Base-by-base conservation (phyloP, 768 basidiomycete species). In the Boletellus sp. region DNA sequence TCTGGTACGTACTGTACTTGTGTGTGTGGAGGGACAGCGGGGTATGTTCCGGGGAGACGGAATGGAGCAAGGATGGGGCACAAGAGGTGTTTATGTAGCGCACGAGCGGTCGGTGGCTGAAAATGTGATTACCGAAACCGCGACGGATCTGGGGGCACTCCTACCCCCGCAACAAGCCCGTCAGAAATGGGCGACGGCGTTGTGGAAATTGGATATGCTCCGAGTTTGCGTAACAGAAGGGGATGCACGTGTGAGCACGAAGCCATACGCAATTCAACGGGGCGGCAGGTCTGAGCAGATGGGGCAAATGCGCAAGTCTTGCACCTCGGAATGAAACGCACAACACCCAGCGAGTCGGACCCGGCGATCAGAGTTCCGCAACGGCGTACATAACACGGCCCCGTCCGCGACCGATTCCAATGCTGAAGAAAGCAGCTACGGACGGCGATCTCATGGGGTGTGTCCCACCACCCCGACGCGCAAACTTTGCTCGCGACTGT, bases 81-180 rank as follows among this genome's bases (percentile, higher is more conserved):
- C 24, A n/a, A 13, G 16, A 17, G 40, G 31, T n/a, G 48, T n/a
- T 61, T 67, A 64, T 66, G 60, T 67, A 62, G 45, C 26, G 1
- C 24, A 26, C 20, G 51, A 36, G 26, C 45, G 39, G 32, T 22
- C 13, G 51, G 44, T 60, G 64, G 63, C 63, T 65, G 63, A 52
- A 56, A 59, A 51, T 28, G 31, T 44, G 24, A 28, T 50, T 53
- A 15, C 49, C 47, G 28, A 46, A 48, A 52, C 39, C 23, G 42
- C 20, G 15, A 52, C 38, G 22, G 6, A 16, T 37, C 45, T 42
- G 35, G 36, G 23, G 40, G 15, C 24, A 10, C 17, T 20, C 23
- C 17, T 39, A 42, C 48, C 28, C 42, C 47, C 48, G 51, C 41
- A 34, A 39, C 22, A 39, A 37, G 39, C 24, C n/a, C 28, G 11